Evolutionary conservation across 2,329 filamentous ascomycete genomes (phyloP), one percentile per base, ranked within the genome.

Genomic region (Knufia fluminis): DNA sequence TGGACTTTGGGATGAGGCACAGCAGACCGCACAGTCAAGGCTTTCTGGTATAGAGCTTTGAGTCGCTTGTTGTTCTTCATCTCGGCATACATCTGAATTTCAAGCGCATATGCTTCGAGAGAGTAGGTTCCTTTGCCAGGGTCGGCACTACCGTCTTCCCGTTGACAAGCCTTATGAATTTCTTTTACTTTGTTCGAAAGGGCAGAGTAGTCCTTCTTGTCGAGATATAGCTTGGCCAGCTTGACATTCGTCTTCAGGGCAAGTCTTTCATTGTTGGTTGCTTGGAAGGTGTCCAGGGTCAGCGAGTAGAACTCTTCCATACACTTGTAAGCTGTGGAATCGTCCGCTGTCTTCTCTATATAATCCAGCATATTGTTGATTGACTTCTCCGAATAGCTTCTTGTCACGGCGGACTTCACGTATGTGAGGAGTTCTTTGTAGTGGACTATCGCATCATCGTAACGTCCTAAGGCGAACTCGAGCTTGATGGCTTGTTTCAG

Each of bases 191-290:
- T 96, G 66, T 82, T 87, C 16, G 80, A 82, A 16, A 96, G 77
- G 10, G 84, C 78, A 4, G 71, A 68, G 66, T 96, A 97, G 64
- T 96, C 86, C 64, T 92, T 94, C 55, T 89, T 83, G 59, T 95
- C 91, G 23, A 98, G 76, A 69, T 91, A 87, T 14, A 98, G 76
- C 64, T 90, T 88, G 33, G 88, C 87, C 19, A 97, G 79, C 72
- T 98, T 98, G 66, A 96, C 94, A 66, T 94, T 97, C 3, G 92
- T 98, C 74, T 97, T 97, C 51, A 98, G 77, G 88, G 91, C 97
- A 48, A 98, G 72, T 55, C 92, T 80, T 70, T 98, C 92, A 65
- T 97, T 97, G 70, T 97, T 97, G 32, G 90, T 96, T 66, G 82
- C 92, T 67, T 97, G 90, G 70, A 98, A 97, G 51, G 91, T 95